phyloP scores from a whole-genome alignment of 345 rosid genomes.

The Angophora floribunda region DNA sequence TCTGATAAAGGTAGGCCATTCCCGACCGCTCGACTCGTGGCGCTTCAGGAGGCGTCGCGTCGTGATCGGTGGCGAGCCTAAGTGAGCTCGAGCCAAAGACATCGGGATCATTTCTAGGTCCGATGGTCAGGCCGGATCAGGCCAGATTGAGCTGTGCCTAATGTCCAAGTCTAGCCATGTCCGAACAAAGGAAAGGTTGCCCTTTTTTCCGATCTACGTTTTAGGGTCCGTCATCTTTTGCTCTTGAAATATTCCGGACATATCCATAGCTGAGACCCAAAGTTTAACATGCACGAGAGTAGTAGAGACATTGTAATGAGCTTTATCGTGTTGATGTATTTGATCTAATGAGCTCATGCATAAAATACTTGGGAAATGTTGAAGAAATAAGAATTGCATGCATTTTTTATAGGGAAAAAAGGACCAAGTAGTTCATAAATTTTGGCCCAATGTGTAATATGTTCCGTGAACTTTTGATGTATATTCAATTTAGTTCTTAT shows the following conservation, averaged over 20 bases:
- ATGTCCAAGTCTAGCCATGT: neutral
- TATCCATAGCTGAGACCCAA: neutral
- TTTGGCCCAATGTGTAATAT: neutral
- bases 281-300: neutral
- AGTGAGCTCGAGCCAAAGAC: neutral
- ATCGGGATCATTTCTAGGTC: neutral
- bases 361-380: neutral
- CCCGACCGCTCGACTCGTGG: neutral
- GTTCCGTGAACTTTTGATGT: neutral
- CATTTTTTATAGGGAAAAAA: neutral
- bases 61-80: neutral
- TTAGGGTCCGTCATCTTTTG: neutral
- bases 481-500: too few species aligned
- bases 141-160: rapidly evolving
- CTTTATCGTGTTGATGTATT: neutral
- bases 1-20: neutral
- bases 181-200: neutral
- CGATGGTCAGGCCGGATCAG: neutral
- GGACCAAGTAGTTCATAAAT: neutral
- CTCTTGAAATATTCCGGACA: neutral
- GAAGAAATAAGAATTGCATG: too few species aligned
- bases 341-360: neutral
- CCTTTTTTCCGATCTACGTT: neutral
- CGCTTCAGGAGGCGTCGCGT: neutral
- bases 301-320: neutral